These are phyloP conservation scores for Porodaedalea pini DNA, from an alignment of 1,284 basidiomycete species.

Conservation along the genomic window DNA sequence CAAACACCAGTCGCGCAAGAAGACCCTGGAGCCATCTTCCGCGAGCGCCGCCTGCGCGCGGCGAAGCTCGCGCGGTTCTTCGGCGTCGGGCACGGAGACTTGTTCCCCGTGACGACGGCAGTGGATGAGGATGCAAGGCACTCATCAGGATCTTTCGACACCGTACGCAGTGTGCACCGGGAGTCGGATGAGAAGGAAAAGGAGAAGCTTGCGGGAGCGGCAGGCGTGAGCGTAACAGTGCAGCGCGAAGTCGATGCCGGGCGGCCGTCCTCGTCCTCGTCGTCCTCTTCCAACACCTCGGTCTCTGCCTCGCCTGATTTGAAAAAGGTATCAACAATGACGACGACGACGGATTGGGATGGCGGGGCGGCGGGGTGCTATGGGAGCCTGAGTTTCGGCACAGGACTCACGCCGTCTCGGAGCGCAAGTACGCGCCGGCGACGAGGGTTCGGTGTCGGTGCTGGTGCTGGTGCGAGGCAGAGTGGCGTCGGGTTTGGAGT, in stretches of 20 bases:
- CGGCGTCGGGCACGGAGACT: conserved; percentile 50
- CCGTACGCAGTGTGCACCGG: not conserved
- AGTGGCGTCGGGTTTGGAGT: not conserved
- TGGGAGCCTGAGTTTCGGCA: not conserved
- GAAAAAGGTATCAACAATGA: not conserved
- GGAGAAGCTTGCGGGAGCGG: not conserved
- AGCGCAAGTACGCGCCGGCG: not conserved
- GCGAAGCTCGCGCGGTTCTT: conserved; percentile 57
- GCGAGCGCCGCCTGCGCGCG: conserved; percentile 43
- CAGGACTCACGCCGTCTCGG: not conserved
- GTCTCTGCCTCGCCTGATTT: no score
- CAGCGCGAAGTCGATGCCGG: conserved; percentile 12
- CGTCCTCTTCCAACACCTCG: not conserved
- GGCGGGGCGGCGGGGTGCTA: not conserved
- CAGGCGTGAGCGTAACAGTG: conserved; percentile 15
- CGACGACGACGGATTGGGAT: not conserved
- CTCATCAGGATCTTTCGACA: not conserved
- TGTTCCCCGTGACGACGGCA: conserved; percentile 24
- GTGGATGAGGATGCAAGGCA: not conserved
- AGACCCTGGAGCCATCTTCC: conserved; percentile 29
- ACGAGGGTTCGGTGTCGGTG: not conserved
- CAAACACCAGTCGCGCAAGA: not conserved
- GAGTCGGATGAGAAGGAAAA: not conserved
- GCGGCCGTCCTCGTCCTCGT: not conserved
- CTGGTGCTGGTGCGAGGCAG: not conserved